Percentiles rank a stretch among this genome's conserved stretches.
These are phyloP conservation scores for Colletotrichum horii DNA, from an alignment of 2,329 filamentous ascomycete species.

Conservation along the genomic window DNA sequence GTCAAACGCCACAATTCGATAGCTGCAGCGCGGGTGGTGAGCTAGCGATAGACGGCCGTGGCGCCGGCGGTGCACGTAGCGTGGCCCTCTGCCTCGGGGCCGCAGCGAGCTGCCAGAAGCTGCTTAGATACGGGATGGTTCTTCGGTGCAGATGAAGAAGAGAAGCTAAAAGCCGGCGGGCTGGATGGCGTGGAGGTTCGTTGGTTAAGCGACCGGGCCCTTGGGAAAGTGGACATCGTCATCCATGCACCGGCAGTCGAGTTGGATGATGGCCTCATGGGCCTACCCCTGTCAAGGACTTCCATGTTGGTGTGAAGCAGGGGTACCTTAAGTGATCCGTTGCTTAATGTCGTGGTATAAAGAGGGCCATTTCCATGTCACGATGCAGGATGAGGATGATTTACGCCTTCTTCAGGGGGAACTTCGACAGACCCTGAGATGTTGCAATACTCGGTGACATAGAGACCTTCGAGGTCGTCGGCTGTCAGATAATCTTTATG, in stretches of 20 bases:
- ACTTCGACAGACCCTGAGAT: no score
- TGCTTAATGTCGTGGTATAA: neutral
- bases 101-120: accelerated
- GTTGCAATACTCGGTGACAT: no score
- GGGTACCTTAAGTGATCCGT: neutral
- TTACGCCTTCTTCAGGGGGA: no score
- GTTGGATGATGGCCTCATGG: neutral
- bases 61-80: neutral
- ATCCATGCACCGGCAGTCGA: neutral
- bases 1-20: neutral
- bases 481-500: no score
- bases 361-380: neutral
- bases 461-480: no score
- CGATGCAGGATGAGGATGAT: no score
- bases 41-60: neutral
- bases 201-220: neutral
- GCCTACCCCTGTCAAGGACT: neutral
- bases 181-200: neutral
- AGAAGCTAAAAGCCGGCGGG: neutral
- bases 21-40: neutral
- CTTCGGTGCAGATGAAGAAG: neutral
- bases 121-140: neutral
- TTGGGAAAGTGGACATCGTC: neutral
- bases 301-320: accelerated
- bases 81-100: neutral